A percentile compares a stretch with the other conserved stretches of the same genome.
Conservation (phyloP, 768 basidiomycete genomes). For the Gloeostereum incarnatum region DNA sequence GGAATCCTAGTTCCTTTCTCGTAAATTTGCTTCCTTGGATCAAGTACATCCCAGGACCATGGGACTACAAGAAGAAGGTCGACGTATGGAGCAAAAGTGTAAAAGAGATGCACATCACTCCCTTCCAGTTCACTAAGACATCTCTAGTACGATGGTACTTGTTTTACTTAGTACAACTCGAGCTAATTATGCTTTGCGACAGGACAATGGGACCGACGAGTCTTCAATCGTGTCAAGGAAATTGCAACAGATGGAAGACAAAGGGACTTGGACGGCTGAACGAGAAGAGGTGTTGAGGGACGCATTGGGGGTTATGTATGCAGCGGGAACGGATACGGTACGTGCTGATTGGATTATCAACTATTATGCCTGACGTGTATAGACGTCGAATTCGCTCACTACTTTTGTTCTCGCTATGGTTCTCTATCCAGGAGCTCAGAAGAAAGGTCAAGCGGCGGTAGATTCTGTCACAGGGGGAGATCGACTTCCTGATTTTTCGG, state of each 20-base stretch:
- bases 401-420: slow-evolving; percentile 17
- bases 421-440: slow-evolving; percentile 14
- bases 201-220: slow-evolving; percentile 4
- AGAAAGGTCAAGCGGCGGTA: slow-evolving; percentile 16
- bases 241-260: background rate
- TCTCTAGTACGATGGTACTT: slow-evolving; percentile 17
- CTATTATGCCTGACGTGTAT: background rate
- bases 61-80: slow-evolving; percentile 23
- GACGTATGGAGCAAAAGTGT: slow-evolving; percentile 17
- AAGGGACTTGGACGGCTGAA: background rate
- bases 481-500: slow-evolving; percentile 16
- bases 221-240: background rate
- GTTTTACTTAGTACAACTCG: background rate
- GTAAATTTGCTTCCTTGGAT: slow-evolving; percentile 9
- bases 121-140: slow-evolving; percentile 23
- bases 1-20: slow-evolving; percentile 2
- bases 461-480: slow-evolving; percentile 13
- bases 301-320: background rate
- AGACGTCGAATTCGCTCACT: slow-evolving; percentile 7
- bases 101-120: slow-evolving; percentile 17
- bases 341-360: background rate
- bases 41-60: slow-evolving; percentile 27
- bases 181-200: background rate
- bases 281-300: background rate
- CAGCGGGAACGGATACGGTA: slow-evolving; percentile 9